A percentile compares a stretch with the other conserved stretches of the same genome.
Conservation (phyloP, 257 asterid genomes). For the Scutellaria galericulata region DNA sequence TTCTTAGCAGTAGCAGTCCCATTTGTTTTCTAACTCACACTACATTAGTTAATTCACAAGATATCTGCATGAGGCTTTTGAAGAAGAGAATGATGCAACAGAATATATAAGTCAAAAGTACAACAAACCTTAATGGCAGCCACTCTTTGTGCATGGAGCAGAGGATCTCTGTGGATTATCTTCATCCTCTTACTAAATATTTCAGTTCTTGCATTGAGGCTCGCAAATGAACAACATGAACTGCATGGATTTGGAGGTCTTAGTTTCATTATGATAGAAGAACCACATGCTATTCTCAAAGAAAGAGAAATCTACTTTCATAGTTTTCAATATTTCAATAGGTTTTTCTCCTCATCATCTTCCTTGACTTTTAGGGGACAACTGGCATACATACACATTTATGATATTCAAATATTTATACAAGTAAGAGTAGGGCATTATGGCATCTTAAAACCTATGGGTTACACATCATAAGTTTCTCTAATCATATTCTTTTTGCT, state of each 20-base stretch:
- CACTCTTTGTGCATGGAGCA: conserved; percentile 85
- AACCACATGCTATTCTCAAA: neutral
- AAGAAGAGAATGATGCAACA: neutral
- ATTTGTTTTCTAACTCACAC: conserved; percentile 53
- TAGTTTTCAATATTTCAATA: conserved; percentile 28
- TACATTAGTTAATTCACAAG: neutral
- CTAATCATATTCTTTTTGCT: too few relatives aligned
- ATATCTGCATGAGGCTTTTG: neutral
- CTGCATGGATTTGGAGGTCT: too few relatives aligned
- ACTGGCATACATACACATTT: conserved; percentile 46
- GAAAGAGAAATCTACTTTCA: neutral
- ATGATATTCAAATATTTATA: neutral
- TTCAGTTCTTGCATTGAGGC: conserved; percentile 95
- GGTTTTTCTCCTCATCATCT: conserved; percentile 89
- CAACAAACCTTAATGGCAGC: conserved; percentile 90
- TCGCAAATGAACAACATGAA: too few relatives aligned
- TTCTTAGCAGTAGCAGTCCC: conserved; percentile 85
- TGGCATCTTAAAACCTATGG: neutral
- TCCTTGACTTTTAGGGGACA: conserved; percentile 89
- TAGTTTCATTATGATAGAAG: too few relatives aligned
- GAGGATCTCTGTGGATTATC: conserved; percentile 84
- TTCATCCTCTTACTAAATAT: conserved; percentile 88
- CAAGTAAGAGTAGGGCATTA: neutral
- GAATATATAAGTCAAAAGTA: neutral
- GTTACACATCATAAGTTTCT: conserved; percentile 12